Percentiles rank a stretch among this genome's conserved stretches.
Evolutionary conservation across 2,329 filamentous ascomycete species (phyloP).

Genomic region (Amylocarpus encephaloides): DNA sequence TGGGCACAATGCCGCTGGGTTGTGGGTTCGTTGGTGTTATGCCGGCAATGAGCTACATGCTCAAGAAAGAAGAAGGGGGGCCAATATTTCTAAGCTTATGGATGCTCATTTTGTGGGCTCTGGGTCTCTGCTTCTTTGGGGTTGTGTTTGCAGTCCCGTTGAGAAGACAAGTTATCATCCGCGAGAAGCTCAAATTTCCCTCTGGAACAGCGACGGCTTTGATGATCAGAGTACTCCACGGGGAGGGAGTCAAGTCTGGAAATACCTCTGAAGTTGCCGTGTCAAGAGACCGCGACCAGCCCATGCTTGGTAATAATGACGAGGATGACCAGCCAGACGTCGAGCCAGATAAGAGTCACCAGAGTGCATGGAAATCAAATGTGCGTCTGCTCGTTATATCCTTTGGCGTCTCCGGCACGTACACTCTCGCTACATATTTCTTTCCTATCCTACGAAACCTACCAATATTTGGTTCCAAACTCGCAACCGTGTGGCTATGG

Average conservation of each 20-base stretch:
- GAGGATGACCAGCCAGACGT: conserved; percentile 14
- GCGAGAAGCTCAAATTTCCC: conserved; percentile 88
- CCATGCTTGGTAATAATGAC: background rate
- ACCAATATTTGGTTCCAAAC: conserved; percentile 72
- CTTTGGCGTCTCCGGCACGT: conserved; percentile 52
- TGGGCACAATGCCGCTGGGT: conserved; percentile 93
- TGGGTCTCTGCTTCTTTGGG: conserved; percentile 93
- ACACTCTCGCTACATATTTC: conserved; percentile 86
- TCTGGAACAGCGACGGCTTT: conserved; percentile 93
- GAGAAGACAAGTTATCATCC: conserved; percentile 83
- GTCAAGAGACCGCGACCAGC: background rate
- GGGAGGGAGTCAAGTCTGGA: conserved; percentile 38
- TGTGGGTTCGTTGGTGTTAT: conserved; percentile 95
- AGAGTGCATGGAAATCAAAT: conserved; percentile 31
- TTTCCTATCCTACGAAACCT: conserved; percentile 76
- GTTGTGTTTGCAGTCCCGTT: conserved; percentile 94
- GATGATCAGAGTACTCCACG: conserved; percentile 86
- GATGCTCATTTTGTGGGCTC: conserved; percentile 81
- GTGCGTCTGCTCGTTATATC: conserved; percentile 42
- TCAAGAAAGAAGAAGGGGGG: conserved; percentile 71
- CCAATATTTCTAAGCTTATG: conserved; percentile 65
- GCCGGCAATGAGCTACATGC: conserved; percentile 81
- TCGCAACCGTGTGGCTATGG: conserved; percentile 85
- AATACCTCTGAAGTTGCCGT: conserved; percentile 5
- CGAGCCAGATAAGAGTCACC: conserved; percentile 19